These are phyloP conservation scores for Ogataea salicorniae DNA, from an alignment of 805 yeast species.

Conservation along the genomic window DNA sequence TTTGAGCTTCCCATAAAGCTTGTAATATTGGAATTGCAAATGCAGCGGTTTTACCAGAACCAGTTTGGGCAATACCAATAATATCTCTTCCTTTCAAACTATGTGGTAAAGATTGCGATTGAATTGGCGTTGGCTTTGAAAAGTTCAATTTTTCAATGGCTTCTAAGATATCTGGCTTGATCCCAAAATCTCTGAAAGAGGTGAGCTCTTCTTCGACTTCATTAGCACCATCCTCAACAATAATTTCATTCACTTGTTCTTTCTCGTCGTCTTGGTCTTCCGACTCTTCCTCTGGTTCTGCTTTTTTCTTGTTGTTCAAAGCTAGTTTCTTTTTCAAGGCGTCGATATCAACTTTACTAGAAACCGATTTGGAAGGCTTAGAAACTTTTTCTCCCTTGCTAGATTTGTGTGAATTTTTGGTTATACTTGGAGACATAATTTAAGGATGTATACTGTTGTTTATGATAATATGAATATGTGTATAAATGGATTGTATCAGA, in stretches of 20 bases:
- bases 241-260: slow-evolving; percentile 13
- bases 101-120: slow-evolving; percentile 83
- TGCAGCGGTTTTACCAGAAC: slow-evolving; percentile 98
- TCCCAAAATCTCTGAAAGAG: slow-evolving; percentile 50
- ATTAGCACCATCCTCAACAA: slow-evolving; percentile 5
- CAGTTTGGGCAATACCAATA: slow-evolving; percentile 95
- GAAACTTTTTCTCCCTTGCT: slow-evolving; percentile 2
- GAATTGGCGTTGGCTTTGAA: slow-evolving; percentile 88
- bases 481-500: too few relatives aligned
- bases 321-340: slow-evolving; percentile 27
- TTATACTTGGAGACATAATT: slow-evolving; percentile 17
- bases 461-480: too few relatives aligned
- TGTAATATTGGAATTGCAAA: slow-evolving; percentile 95
- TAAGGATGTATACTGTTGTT: too few relatives aligned
- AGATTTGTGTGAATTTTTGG: background rate
- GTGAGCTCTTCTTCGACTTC: slow-evolving; percentile 10
- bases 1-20: slow-evolving; percentile 82
- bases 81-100: slow-evolving; percentile 89
- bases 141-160: slow-evolving; percentile 73
- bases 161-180: slow-evolving; percentile 75
- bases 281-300: slow-evolving; percentile 14
- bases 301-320: slow-evolving; percentile 9
- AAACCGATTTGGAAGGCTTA: slow-evolving; percentile 10
- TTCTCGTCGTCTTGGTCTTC: slow-evolving; percentile 9
- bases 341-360: slow-evolving; percentile 23